Percentiles rank a stretch among this genome's conserved stretches.
phyloP scores from a whole-genome alignment of 2,329 filamentous ascomycete species.

The Cucurbitaria berberidis region DNA sequence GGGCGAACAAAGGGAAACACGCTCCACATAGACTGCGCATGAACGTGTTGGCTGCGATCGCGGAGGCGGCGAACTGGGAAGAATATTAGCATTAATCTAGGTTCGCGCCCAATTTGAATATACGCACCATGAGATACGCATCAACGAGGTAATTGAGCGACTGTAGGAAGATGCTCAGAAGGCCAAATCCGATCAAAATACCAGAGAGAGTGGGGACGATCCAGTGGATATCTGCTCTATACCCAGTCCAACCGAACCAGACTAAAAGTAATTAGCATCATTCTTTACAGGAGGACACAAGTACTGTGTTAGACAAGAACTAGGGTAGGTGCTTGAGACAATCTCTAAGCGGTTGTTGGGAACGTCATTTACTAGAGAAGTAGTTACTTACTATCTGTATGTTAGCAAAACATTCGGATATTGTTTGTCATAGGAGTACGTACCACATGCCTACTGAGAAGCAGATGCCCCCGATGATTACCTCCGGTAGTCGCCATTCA shows the following conservation, averaged over 20 bases:
- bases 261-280: no score
- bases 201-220: constrained; percentile 53
- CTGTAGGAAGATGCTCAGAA: constrained; percentile 64
- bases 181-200: constrained; percentile 62
- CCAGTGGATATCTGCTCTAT: constrained; percentile 52
- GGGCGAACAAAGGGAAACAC: constrained; percentile 61
- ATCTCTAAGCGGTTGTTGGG: no score
- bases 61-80: constrained; percentile 56
- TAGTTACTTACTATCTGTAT: no score
- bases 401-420: no score
- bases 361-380: no score
- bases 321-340: no score
- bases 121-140: constrained; percentile 59
- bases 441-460: constrained; percentile 49
- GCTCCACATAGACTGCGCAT: constrained; percentile 58
- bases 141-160: constrained; percentile 67
- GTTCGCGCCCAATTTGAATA: neutral
- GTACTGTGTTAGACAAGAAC: no score
- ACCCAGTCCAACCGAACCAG: constrained; percentile 52
- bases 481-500: constrained; percentile 63
- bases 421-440: no score
- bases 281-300: no score
- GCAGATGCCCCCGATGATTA: constrained; percentile 59
- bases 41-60: constrained; percentile 63
- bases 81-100: constrained; percentile 18